Evolutionary conservation across 2,329 filamentous ascomycete species (phyloP), one percentile per base, ranked within the genome.

Genomic region (Colletotrichum sojae): DNA sequence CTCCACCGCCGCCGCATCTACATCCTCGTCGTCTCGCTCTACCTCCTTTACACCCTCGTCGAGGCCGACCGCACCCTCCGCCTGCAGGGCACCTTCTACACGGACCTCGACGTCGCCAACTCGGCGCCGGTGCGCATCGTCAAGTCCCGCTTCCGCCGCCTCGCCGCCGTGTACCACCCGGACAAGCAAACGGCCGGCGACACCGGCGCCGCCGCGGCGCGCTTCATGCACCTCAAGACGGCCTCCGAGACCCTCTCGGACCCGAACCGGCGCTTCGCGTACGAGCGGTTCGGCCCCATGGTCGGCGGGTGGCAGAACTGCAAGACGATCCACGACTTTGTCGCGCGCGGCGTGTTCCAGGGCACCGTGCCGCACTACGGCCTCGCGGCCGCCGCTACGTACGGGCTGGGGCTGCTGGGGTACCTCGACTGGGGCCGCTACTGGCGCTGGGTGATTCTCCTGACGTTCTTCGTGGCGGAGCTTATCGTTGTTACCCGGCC

Each of bases 11-110:
- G 92, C 67, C 89, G 90, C 74, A 95, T 98, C 78, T 91, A 96
- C 78, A 91, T 95, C 77, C 84, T 91, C 73, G 93, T 98, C 75
- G 91, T 98, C 58, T 85, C 91, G 56, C 83, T 89, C 70, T 99
- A 98, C 83, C 92, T 98, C 45, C 82, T 92, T 72, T 98, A 97
- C 85, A 97, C 94, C 54, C 90, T 98, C 75, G 96, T 95, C 83
- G 95, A 98, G 82, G 92, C 94, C 75, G 93, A 97, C 85, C 90
- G 93, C 83, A 90, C 94, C 71, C 86, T 97, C 31, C 91, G 89
- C 71, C 83, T 86, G 52, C 83, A 86, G 1, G 90, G 92, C 18
- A 91, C 94, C 79, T 97, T 92, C 83, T 98, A 98, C 83, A 84
- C 88, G 54, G 88, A 92, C 71, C 88, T 99, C 0, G 90, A 90